Conservation (phyloP, 768 basidiomycete genomes). For the Naganishia onofrii region DNA sequence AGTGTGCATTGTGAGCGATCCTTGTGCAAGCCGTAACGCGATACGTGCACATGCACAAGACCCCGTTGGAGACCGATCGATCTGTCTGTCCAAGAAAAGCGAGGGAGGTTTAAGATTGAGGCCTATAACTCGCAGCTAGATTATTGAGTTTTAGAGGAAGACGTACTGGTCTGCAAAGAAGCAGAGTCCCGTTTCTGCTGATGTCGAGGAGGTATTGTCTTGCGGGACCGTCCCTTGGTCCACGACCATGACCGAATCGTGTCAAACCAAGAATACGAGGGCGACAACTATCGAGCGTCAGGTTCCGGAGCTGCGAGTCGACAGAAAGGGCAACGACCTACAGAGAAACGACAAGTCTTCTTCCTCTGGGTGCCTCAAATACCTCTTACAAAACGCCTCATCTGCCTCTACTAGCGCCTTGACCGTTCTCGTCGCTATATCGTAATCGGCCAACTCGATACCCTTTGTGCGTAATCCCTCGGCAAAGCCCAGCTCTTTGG, state of each 20-base stretch:
- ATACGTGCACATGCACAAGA: background rate
- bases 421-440: background rate
- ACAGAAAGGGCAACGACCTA: background rate
- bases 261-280: background rate
- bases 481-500: background rate
- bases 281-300: background rate
- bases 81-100: background rate
- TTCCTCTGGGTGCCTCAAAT: background rate
- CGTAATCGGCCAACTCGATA: background rate
- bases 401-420: background rate
- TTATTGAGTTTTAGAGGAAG: background rate
- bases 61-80: background rate
- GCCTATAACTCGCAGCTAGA: background rate
- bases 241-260: background rate
- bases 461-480: background rate
- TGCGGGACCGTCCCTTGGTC: background rate
- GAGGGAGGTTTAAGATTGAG: background rate
- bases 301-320: background rate
- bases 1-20: background rate
- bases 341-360: conserved; percentile 2
- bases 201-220: background rate
- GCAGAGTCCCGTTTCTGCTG: background rate
- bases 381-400: background rate
- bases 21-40: background rate
- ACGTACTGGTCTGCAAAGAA: conserved; percentile 9